Percentiles rank a stretch among this genome's conserved stretches.
Conservation (phyloP, 2,329 filamentous ascomycete species). For the Calonectria hawksworthii region DNA sequence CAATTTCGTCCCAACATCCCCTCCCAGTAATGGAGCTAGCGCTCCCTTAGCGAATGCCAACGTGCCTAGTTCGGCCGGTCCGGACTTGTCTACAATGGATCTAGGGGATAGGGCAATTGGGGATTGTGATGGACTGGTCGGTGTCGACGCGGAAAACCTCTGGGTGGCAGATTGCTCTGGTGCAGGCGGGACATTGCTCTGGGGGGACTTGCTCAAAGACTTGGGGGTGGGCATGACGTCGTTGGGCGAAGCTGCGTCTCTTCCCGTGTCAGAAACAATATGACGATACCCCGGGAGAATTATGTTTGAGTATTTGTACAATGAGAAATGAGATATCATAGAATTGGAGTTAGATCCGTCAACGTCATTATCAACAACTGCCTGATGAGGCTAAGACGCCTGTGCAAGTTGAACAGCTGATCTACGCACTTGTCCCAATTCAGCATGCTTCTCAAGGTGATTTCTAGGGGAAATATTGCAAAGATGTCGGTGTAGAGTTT, state of each 20-base stretch:
- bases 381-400: neutral
- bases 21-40: neutral
- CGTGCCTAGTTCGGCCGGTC: neutral
- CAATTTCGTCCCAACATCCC: neutral
- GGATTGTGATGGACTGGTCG: slow-evolving; percentile 8
- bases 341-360: neutral
- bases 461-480: slow-evolving; percentile 58
- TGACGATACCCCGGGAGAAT: neutral
- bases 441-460: slow-evolving; percentile 53
- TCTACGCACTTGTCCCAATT: slow-evolving; percentile 43
- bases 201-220: slow-evolving; percentile 42
- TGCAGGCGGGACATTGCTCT: slow-evolving; percentile 29
- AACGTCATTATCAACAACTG: neutral
- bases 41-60: neutral
- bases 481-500: slow-evolving; percentile 66
- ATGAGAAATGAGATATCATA: neutral
- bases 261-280: slow-evolving; percentile 11
- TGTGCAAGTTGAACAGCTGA: neutral
- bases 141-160: slow-evolving; percentile 11
- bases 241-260: neutral
- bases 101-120: slow-evolving; percentile 25
- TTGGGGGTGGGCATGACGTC: slow-evolving; percentile 34
- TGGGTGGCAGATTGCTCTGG: slow-evolving; percentile 34
- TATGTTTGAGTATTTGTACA: neutral
- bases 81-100: slow-evolving; percentile 30